phyloP scores from a whole-genome alignment of 306 rosid genomes.

The Gastrolobium villosum region DNA sequence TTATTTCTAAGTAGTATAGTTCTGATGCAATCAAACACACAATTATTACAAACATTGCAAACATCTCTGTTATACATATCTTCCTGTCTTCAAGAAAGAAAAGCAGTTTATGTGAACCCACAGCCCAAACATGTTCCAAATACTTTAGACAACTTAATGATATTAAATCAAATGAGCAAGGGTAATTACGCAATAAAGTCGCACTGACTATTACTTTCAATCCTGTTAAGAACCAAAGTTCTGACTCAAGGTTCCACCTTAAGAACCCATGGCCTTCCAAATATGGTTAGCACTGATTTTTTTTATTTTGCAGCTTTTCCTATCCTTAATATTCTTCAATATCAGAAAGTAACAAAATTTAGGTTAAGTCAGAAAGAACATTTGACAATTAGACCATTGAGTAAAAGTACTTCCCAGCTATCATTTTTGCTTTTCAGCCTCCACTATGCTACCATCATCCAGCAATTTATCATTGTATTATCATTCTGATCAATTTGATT shows the following conservation, averaged over 20 bases:
- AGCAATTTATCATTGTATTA: background rate
- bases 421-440: background rate
- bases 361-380: background rate
- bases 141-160: slow-evolving; percentile 14
- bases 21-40: slow-evolving; percentile 29
- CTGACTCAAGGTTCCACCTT: background rate
- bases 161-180: slow-evolving; percentile 1
- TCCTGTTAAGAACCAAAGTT: background rate
- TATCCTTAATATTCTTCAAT: background rate
- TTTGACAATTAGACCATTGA: background rate
- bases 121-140: slow-evolving; percentile 23
- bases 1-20: slow-evolving; percentile 28
- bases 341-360: background rate
- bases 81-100: slow-evolving; percentile 8
- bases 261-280: slow-evolving; percentile 5
- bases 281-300: background rate
- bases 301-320: background rate
- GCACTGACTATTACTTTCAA: background rate
- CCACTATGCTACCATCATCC: slow-evolving; percentile 7
- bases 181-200: background rate
- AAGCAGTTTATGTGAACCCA: slow-evolving; percentile 1
- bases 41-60: background rate
- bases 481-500: slow-evolving; percentile 1
- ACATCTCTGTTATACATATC: background rate
- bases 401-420: background rate